These are phyloP conservation scores for Phialophora chinensis DNA, from an alignment of 2,329 filamentous ascomycete species.

Conservation along the genomic window DNA sequence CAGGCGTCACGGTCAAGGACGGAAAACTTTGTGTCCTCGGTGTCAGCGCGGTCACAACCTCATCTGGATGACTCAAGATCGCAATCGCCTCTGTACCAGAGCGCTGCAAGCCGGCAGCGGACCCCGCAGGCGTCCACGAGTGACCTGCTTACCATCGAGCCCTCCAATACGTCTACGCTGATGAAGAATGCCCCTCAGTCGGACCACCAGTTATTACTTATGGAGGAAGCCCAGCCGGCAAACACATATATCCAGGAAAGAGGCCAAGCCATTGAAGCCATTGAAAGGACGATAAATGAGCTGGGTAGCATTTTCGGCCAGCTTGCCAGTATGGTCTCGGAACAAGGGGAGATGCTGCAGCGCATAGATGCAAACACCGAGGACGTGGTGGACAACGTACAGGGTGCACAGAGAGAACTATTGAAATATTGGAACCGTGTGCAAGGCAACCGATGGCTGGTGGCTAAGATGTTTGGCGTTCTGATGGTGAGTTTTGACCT, in stretches of 20 bases:
- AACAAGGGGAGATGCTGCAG: conserved; percentile 98
- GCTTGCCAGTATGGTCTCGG: conserved; percentile 92
- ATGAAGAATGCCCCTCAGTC: conserved; percentile 62
- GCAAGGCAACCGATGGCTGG: conserved; percentile 92
- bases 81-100: conserved; percentile 85
- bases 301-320: conserved; percentile 92
- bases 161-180: conserved; percentile 58
- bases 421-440: conserved; percentile 97
- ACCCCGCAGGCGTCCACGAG: conserved; percentile 64
- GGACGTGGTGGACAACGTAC: conserved; percentile 97
- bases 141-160: conserved; percentile 84
- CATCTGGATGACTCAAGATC: conserved; percentile 70
- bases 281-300: conserved; percentile 93
- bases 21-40: conserved; percentile 93
- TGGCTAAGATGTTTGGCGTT: conserved; percentile 81
- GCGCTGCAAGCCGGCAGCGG: conserved; percentile 63
- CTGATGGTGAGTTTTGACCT: conserved; percentile 67
- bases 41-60: conserved; percentile 75
- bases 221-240: conserved; percentile 86
- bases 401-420: conserved; percentile 90
- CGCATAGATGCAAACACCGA: conserved; percentile 90
- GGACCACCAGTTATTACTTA: conserved; percentile 86
- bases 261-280: conserved; percentile 94
- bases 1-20: conserved; percentile 90
- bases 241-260: conserved; percentile 92